phyloP scores from a whole-genome alignment of 495 filamentous ascomycete species.

The Usnea hakonensis region DNA sequence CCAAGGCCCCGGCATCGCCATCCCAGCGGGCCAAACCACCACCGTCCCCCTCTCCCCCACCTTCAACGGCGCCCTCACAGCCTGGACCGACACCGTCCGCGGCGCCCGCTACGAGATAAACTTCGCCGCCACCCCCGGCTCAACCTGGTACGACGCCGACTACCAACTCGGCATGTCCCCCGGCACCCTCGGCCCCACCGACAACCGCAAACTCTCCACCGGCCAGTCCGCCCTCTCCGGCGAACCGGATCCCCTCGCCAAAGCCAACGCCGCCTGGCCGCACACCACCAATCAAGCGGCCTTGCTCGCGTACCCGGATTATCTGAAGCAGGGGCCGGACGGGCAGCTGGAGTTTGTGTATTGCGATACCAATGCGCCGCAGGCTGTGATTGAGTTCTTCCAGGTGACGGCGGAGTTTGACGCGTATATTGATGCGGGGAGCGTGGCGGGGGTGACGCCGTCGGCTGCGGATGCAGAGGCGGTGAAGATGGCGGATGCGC shows the following conservation, averaged over 20 bases:
- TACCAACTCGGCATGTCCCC: slow-evolving; percentile 16
- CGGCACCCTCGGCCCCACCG: slow-evolving; percentile 13
- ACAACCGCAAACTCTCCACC: background rate
- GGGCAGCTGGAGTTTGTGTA: background rate
- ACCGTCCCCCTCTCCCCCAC: background rate
- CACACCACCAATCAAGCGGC: background rate
- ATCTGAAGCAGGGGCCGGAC: background rate
- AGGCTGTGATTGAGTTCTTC: slow-evolving; percentile 9
- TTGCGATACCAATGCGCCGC: background rate
- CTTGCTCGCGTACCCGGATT: slow-evolving; percentile 5
- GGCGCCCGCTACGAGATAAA: slow-evolving; percentile 17
- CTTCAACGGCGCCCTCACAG: slow-evolving; percentile 19
- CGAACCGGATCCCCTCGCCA: slow-evolving; percentile 18
- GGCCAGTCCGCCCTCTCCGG: slow-evolving; percentile 12
- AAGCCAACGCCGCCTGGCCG: slow-evolving; percentile 18
- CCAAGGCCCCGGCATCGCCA: background rate
- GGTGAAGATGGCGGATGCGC: slow-evolving; percentile 1
- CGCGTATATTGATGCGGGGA: slow-evolving; percentile 10
- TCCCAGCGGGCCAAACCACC: slow-evolving; percentile 6
- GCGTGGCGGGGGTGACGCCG: background rate
- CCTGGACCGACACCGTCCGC: background rate
- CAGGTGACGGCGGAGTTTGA: slow-evolving; percentile 7
- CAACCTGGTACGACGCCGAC: slow-evolving; percentile 19
- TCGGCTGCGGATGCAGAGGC: background rate
- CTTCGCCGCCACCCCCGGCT: slow-evolving; percentile 6